Base-by-base conservation (phyloP, 345 rosid genomes). In the Passiflora organensis region DNA sequence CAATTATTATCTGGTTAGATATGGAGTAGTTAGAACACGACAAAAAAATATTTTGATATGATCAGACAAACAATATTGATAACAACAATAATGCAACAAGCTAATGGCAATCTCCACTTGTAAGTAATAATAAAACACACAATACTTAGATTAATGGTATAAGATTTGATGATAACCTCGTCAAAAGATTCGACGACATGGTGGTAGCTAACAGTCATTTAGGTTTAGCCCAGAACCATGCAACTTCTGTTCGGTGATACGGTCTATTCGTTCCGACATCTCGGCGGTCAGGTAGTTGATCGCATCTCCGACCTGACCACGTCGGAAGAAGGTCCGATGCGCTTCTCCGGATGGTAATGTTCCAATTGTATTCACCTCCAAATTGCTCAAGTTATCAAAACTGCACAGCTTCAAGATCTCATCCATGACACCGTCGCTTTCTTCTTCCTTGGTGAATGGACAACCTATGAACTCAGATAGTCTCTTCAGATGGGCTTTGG, bases 281-380 rank as follows among this genome's bases (percentile, higher is more conserved):
- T 77, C 74, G 3, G 60, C 43, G 1, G 82, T 73, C 38, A 84
- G 71, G 72, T 77, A 46, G 65, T 79, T 77, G 39, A 37, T 49
- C 69, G 73, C 78, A 4, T 81, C 91, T 24, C 87, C 83, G 15
- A 79, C 72, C 56, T 71, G 72, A 20, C 91, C 91, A 63, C 66
- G 73, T 44, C 91, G 64, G 43, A 79, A 81, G 48, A 72, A 79
- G 0, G 39, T n/a, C 11, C 59, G 43, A 36, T 59, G 51, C 45
- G 51, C 60, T 39, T 70, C 18, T 5, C 79, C 82, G 34, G 76
- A 39, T 10, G 55, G 12, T 45, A 71, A 32, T 17, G 56, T 71
- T 13, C 81, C 80, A 0, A 21, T 60, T 56, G 57, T 73, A 48
- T 84, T 81, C 32, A 81, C 78, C 34, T 81, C 78, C 62, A 79